These are phyloP conservation scores for Fusarium subtropicale DNA, from an alignment of 2,329 filamentous ascomycete species.

Conservation along the genomic window DNA sequence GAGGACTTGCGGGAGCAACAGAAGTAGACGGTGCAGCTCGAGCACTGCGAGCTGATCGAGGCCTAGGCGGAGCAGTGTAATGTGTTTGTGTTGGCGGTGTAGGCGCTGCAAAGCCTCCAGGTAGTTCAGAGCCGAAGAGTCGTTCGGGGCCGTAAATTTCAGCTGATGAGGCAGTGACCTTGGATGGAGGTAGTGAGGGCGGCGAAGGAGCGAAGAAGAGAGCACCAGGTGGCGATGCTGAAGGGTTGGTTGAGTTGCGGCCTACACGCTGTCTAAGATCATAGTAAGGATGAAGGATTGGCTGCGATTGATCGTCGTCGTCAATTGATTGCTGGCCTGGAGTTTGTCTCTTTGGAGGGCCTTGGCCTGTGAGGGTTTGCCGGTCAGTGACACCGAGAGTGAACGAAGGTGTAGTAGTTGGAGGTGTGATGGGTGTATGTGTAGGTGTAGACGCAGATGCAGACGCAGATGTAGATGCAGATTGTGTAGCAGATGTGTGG, in stretches of 20 bases:
- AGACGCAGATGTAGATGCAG: slow-evolving; percentile 9
- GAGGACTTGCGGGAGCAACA: slow-evolving; percentile 24
- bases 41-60: not conserved
- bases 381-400: slow-evolving; percentile 37
- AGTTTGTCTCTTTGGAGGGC: slow-evolving; percentile 40
- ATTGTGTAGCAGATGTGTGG: slow-evolving; percentile 1
- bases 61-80: slow-evolving; percentile 22
- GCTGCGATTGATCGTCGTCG: slow-evolving; percentile 44
- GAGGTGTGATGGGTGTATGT: slow-evolving; percentile 6
- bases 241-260: slow-evolving; percentile 33
- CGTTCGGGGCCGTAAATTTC: slow-evolving; percentile 61
- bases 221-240: slow-evolving; percentile 52
- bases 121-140: slow-evolving; percentile 51
- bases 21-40: slow-evolving; percentile 1
- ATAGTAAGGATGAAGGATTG: slow-evolving; percentile 45
- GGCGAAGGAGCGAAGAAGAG: slow-evolving; percentile 55
- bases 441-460: slow-evolving; percentile 13
- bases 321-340: slow-evolving; percentile 37
- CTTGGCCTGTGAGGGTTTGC: slow-evolving; percentile 40
- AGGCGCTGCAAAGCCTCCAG: slow-evolving; percentile 39
- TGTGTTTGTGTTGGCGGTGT: slow-evolving; percentile 33
- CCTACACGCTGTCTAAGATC: slow-evolving; percentile 43
- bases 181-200: slow-evolving; percentile 48
- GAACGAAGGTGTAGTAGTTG: slow-evolving; percentile 19
- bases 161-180: slow-evolving; percentile 48